A percentile compares a stretch with the other conserved stretches of the same genome.
phyloP scores from a whole-genome alignment of 2,329 filamentous ascomycete genomes.

The Claviceps pazoutovae region DNA sequence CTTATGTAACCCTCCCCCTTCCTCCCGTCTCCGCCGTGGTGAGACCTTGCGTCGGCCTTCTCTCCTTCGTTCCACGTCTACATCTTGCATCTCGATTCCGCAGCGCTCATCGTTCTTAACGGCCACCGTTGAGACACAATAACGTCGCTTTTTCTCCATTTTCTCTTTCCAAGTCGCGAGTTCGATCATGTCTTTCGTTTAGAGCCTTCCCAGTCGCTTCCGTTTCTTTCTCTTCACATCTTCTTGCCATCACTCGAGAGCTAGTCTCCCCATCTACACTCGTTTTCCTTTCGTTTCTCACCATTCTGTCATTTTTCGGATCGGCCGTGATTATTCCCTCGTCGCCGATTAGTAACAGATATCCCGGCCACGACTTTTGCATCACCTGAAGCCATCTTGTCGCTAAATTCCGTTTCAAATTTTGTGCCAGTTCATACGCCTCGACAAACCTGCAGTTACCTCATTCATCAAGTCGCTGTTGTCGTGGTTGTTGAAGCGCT shows the following conservation, averaged over 20 bases:
- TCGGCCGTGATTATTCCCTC: background rate
- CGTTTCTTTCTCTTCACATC: background rate
- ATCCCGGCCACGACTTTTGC: conserved; percentile 4
- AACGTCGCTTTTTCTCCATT: conserved; percentile 6
- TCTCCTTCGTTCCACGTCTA: conserved; percentile 5
- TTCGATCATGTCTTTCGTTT: conserved; percentile 24
- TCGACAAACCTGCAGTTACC: background rate
- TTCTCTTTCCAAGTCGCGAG: conserved; percentile 8
- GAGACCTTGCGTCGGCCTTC: conserved; percentile 8
- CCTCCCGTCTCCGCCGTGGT: conserved; percentile 6
- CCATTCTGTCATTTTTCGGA: background rate
- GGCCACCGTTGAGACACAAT: conserved; percentile 6
- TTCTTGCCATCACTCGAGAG: conserved; percentile 7
- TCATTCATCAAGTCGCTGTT: background rate
- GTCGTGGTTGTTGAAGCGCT: background rate
- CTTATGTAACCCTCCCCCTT: conserved; percentile 1
- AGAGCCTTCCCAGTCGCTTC: conserved; percentile 10
- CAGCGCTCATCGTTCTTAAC: conserved; percentile 4
- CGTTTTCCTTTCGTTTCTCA: conserved; percentile 12
- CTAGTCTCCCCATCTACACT: conserved; percentile 12
- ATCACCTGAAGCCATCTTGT: background rate
- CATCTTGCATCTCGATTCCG: background rate
- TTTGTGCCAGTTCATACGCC: background rate
- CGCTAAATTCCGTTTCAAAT: background rate
- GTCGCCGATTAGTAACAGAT: background rate